Evolutionary conservation across 2,329 filamentous ascomycete species (phyloP).

Genomic region (Botryosphaeria dothidea): DNA sequence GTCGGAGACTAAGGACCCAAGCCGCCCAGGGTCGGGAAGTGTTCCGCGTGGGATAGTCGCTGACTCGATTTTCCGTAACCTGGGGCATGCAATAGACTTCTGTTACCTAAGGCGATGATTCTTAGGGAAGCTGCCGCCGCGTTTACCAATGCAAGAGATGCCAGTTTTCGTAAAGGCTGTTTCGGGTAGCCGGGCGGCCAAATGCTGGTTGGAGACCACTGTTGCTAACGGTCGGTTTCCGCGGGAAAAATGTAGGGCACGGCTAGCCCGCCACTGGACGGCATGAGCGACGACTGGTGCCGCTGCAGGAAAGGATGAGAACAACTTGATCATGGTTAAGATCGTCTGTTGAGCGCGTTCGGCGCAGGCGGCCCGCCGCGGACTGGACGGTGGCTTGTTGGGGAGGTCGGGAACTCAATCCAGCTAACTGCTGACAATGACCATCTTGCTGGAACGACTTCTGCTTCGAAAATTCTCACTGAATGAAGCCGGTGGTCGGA

Average conservation of each 20-base stretch:
- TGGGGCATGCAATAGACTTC: neutral
- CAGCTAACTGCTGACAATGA: neutral
- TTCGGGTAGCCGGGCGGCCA: slow-evolving; percentile 1
- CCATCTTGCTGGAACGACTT: neutral
- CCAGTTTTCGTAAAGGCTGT: slow-evolving; percentile 6
- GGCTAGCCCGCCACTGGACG: neutral
- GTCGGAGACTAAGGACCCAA: neutral
- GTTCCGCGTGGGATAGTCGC: neutral
- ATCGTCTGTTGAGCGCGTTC: neutral
- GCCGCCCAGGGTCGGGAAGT: neutral
- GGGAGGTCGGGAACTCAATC: neutral
- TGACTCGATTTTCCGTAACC: neutral
- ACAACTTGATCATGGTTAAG: slow-evolving; percentile 3
- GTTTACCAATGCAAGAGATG: slow-evolving; percentile 6
- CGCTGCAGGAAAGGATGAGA: neutral
- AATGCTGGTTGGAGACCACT: slow-evolving; percentile 3
- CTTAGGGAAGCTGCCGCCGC: neutral
- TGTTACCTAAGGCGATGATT: neutral
- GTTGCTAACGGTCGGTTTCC: neutral
- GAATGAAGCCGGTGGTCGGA: neutral
- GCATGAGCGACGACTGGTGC: neutral
- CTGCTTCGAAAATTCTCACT: neutral
- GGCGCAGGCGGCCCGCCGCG: neutral
- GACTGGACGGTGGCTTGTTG: neutral
- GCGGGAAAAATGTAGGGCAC: slow-evolving; percentile 1